Conservation (phyloP, 2,329 filamentous ascomycete species). For the Cytospora leucostoma region DNA sequence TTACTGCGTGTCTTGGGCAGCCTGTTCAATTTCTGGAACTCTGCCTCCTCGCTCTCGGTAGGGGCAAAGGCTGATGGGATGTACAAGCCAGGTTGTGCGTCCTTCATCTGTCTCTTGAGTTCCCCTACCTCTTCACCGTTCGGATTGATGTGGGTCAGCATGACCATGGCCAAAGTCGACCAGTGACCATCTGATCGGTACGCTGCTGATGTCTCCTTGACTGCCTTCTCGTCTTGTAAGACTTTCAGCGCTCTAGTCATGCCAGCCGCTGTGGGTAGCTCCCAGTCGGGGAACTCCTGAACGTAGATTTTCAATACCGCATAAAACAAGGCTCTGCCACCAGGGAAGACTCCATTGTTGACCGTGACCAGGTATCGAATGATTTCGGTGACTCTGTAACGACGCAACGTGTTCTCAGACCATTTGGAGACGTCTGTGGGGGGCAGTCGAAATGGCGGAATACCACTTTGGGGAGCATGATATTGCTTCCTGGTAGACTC, state of each 20-base stretch:
- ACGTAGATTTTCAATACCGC: constrained; percentile 49
- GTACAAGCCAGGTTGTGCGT: constrained; percentile 48
- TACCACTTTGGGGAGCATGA: not conserved
- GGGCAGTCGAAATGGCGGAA: constrained; percentile 27
- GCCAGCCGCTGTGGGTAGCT: constrained; percentile 35
- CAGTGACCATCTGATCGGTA: constrained; percentile 21
- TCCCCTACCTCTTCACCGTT: constrained; percentile 44
- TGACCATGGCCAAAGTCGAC: constrained; percentile 37
- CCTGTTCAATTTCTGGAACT: constrained; percentile 34
- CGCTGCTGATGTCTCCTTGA: constrained; percentile 24
- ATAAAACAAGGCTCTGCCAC: constrained; percentile 52
- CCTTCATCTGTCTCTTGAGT: constrained; percentile 51
- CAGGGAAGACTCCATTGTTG: constrained; percentile 52
- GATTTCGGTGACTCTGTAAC: constrained; percentile 42
- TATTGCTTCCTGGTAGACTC: constrained; percentile 7
- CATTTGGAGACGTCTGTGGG: constrained; percentile 28
- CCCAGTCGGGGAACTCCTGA: constrained; percentile 41
- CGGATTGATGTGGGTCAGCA: constrained; percentile 45
- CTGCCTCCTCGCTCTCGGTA: constrained; percentile 38
- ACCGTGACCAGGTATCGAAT: constrained; percentile 44
- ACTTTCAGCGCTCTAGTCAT: constrained; percentile 31
- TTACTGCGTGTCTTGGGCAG: constrained; percentile 31
- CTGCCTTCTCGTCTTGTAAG: constrained; percentile 36
- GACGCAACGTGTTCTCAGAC: constrained; percentile 26
- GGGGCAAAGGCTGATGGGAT: constrained; percentile 44